Evolutionary conservation across 306 rosid species (phyloP).

Genomic region (Morella rubra): DNA sequence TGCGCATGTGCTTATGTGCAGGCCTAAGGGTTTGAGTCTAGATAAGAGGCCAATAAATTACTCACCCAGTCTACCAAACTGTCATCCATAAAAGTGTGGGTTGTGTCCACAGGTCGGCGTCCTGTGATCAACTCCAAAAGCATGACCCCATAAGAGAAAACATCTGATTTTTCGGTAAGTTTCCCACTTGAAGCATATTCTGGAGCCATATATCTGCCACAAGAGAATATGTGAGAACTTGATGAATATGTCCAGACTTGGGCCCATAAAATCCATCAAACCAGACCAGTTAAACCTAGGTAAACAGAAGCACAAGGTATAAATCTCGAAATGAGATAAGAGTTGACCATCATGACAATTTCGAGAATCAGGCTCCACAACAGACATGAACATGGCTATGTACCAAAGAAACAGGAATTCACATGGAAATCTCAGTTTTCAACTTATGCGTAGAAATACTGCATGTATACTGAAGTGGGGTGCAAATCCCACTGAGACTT

Average conservation of each 20-base stretch:
- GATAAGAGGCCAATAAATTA: not conserved
- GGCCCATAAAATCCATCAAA: not conserved
- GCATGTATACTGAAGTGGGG: not conserved
- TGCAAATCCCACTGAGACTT: not conserved
- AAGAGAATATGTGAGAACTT: conserved; percentile 26
- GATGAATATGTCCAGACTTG: not conserved
- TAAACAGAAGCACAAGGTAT: not conserved
- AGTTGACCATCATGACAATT: not conserved
- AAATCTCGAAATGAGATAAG: not conserved
- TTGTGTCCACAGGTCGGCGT: conserved; percentile 74
- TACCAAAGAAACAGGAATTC: conserved; percentile 4
- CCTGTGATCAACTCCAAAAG: conserved; percentile 91
- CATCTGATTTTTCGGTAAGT: conserved; percentile 94
- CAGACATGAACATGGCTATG: not conserved
- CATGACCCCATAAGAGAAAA: conserved; percentile 93
- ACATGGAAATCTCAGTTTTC: not conserved
- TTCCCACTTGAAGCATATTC: conserved; percentile 97
- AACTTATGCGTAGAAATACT: not conserved
- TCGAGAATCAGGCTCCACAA: not conserved
- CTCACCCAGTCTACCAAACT: conserved; percentile 98
- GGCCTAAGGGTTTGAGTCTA: not conserved
- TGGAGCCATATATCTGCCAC: conserved; percentile 87
- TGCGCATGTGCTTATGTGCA: not conserved
- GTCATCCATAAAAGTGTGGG: conserved; percentile 70
- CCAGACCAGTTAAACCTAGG: not conserved